phyloP scores from a whole-genome alignment of 2,329 filamentous ascomycete genomes.

The Aspergillus fischeri region DNA sequence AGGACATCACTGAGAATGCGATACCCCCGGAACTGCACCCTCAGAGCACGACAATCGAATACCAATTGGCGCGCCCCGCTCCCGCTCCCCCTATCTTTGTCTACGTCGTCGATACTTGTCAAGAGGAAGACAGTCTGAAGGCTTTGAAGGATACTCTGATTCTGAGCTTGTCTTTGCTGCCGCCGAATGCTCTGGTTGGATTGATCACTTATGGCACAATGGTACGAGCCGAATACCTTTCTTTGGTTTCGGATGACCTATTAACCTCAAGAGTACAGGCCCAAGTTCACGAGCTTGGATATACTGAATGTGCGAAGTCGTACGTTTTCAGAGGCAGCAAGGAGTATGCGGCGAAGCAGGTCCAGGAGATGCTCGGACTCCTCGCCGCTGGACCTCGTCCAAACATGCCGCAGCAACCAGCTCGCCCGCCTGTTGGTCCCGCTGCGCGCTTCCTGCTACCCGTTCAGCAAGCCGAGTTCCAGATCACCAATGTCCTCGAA shows the following conservation, averaged over 20 bases:
- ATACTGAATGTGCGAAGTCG: conserved; percentile 95
- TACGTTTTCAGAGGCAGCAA: conserved; percentile 98
- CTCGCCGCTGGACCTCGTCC: conserved; percentile 69
- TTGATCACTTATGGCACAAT: conserved; percentile 78
- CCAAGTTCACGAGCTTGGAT: conserved; percentile 96
- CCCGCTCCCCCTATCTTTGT: conserved; percentile 64
- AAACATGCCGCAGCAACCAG: conserved; percentile 65
- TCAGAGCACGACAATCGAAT: conserved; percentile 63
- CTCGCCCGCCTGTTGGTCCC: conserved; percentile 71
- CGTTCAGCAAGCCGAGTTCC: conserved; percentile 93
- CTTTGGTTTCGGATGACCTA: conserved; percentile 8
- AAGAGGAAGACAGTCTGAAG: conserved; percentile 64
- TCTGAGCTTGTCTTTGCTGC: conserved; percentile 61
- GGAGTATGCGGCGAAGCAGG: conserved; percentile 95
- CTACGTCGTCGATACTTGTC: conserved; percentile 66
- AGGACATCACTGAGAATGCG: conserved; percentile 63
- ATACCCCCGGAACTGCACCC: conserved; percentile 65
- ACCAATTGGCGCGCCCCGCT: conserved; percentile 58
- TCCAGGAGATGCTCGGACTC: conserved; percentile 98
- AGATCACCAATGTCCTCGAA: conserved; percentile 93
- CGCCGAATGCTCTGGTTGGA: conserved; percentile 61
- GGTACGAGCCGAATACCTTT: conserved; percentile 49
- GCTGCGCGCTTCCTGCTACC: conserved; percentile 88
- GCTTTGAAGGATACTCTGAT: conserved; percentile 64
- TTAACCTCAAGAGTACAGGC: conserved; percentile 49